Evolutionary conservation across 2,329 filamentous ascomycete species (phyloP).

Genomic region (Periconia sp.): DNA sequence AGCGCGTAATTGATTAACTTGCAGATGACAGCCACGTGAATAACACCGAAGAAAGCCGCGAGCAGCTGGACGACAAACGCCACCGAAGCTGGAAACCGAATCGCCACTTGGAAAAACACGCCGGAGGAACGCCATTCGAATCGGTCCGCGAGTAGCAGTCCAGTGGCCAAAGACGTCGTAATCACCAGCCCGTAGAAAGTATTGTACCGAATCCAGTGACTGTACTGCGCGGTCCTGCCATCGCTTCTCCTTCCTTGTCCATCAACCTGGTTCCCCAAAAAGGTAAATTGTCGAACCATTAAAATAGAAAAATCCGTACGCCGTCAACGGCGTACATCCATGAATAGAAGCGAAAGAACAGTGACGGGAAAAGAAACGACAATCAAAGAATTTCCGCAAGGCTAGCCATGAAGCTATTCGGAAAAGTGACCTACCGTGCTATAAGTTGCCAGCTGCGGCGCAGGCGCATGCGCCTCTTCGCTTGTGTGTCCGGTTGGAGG

Average conservation of each 20-base stretch:
- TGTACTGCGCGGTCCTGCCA: conserved; percentile 22
- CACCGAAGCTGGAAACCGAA: conserved; percentile 27
- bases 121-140: conserved; percentile 30
- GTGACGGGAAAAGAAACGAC: conserved; percentile 1
- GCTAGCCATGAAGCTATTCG: background rate
- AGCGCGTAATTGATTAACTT: conserved; percentile 38
- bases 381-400: background rate
- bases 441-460: background rate
- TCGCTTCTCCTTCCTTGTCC: conserved; percentile 15
- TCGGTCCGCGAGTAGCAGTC: conserved; percentile 24
- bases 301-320: conserved; percentile 16
- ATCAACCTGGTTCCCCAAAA: conserved; percentile 14
- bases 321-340: conserved; percentile 13
- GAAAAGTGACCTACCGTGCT: background rate
- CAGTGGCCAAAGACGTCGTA: conserved; percentile 27
- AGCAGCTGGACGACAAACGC: conserved; percentile 32
- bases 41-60: conserved; percentile 33
- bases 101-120: conserved; percentile 22
- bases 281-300: conserved; percentile 29
- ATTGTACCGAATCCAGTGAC: conserved; percentile 32
- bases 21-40: conserved; percentile 33
- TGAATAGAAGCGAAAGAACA: conserved; percentile 12
- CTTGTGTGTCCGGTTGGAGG: background rate
- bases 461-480: background rate
- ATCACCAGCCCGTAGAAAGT: conserved; percentile 34